A percentile compares a stretch with the other conserved stretches of the same genome.
Evolutionary conservation across 2,329 filamentous ascomycete species (phyloP).

Genomic region (Aulographum hederae): DNA sequence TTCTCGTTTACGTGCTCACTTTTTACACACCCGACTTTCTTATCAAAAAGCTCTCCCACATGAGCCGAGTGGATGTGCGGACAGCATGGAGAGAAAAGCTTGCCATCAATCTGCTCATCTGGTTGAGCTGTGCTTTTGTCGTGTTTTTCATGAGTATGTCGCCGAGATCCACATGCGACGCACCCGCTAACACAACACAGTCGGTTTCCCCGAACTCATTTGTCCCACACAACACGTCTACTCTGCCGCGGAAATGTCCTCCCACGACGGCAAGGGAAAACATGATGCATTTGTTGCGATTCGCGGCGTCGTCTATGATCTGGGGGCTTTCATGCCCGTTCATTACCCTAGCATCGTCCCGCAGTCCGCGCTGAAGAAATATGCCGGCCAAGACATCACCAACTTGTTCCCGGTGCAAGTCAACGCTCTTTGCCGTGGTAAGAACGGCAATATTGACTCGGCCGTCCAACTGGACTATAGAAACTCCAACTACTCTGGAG

Average conservation of each 20-base stretch:
- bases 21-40: constrained; percentile 76
- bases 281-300: constrained; percentile 56
- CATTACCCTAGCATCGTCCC: constrained; percentile 62
- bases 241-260: constrained; percentile 56
- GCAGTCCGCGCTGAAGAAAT: constrained; percentile 48
- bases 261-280: constrained; percentile 53
- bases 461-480: constrained; percentile 75
- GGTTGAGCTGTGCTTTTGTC: constrained; percentile 60
- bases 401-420: constrained; percentile 86
- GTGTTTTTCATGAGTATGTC: constrained; percentile 59
- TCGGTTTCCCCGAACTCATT: constrained; percentile 71
- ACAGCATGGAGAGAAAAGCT: constrained; percentile 93
- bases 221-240: constrained; percentile 86
- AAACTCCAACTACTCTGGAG: constrained; percentile 54
- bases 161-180: neutral
- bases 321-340: constrained; percentile 50
- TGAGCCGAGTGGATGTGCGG: constrained; percentile 75
- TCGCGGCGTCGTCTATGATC: constrained; percentile 75
- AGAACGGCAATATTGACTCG: constrained; percentile 45
- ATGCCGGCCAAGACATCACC: constrained; percentile 77
- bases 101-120: constrained; percentile 95
- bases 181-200: constrained; percentile 12
- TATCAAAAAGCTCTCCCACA: constrained; percentile 59
- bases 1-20: constrained; percentile 65
- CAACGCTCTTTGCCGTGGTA: constrained; percentile 72